Base-by-base conservation (phyloP, 1,139 yeast species). In the Pichiaceae sp. region DNA sequence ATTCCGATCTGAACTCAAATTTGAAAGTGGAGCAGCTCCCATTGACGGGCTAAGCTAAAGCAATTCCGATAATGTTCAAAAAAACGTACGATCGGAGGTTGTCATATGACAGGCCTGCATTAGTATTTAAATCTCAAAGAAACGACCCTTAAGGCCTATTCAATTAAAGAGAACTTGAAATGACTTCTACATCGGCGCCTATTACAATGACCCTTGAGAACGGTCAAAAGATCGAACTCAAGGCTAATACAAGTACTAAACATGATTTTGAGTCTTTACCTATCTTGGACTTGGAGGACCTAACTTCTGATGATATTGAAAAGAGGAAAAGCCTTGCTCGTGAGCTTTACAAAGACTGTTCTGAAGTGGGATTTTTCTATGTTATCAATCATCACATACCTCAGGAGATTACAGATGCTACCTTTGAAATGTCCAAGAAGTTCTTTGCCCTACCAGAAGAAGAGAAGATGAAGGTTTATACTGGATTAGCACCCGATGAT, bases 321-420 rank as follows among this genome's bases (percentile, higher is more conserved):
- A 25, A 25, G 28, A 25, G 28, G n/a, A 25, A 25, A 15, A 15
- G 15, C n/a, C 28, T 25, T 25, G n/a, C 28, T 6, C n/a, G n/a
- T 11, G 28, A 25, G 14, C 14, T 25, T 14, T 25, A 25, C 14
- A 25, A 12, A 15, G 28, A 8, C 16, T 25, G 28, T 15, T 25
- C 28, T 12, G 49, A 50, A 16, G 50, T 45, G 23, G 58, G 58
- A 3, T 53, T 53, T 37, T 42, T 53, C 46, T 54, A 51, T 37
- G 34, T 53, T 4, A 40, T 46, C 32, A 53, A 53, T 36, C 58
- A 54, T 33, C 56, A 57, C 2, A 52, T 54, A 4, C 26, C 51
- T 9, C 16, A 35, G 14, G 28, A 38, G 38, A 58, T 54, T 31
- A 54, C 57, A 14, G 53, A 47, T 25, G 48, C 44, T 31, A 44